These are phyloP conservation scores for Evernia prunastri DNA, from an alignment of 495 filamentous ascomycete species.

Conservation along the genomic window DNA sequence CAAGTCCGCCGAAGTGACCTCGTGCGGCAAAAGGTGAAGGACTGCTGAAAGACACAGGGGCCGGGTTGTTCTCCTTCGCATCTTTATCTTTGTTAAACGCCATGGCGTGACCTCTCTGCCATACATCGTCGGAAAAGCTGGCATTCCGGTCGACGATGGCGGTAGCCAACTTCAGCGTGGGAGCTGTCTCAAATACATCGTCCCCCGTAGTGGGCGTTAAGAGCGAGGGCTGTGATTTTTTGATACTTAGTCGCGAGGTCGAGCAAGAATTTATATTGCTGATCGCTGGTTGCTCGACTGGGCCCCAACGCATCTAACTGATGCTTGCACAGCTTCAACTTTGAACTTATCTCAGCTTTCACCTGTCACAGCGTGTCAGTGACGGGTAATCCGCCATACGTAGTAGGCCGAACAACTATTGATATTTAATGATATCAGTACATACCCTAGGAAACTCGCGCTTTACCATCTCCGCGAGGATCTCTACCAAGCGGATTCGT, in stretches of 20 bases:
- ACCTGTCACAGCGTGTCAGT: constrained; percentile 29
- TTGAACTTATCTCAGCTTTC: constrained; percentile 38
- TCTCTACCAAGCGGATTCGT: constrained; percentile 36
- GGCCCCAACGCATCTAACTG: constrained; percentile 37
- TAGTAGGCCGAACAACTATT: not conserved
- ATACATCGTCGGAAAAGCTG: constrained; percentile 38
- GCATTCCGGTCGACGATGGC: constrained; percentile 37
- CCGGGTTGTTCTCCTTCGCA: not conserved
- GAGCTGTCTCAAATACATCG: constrained; percentile 33
- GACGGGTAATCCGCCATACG: not conserved
- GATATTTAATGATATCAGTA: not conserved
- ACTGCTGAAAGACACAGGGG: not conserved
- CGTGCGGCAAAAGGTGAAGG: not conserved
- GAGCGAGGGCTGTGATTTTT: constrained; percentile 32
- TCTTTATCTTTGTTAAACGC: constrained; percentile 27
- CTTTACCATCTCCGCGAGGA: constrained; percentile 42
- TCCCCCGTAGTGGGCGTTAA: constrained; percentile 41
- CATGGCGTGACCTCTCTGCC: constrained; percentile 36
- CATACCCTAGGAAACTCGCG: constrained; percentile 46
- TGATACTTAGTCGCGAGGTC: constrained; percentile 41
- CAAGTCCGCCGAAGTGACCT: not conserved
- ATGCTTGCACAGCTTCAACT: constrained; percentile 32
- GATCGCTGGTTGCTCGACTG: constrained; percentile 34
- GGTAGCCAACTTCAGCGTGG: constrained; percentile 40
- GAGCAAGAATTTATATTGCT: constrained; percentile 42